phyloP scores from a whole-genome alignment of 1,139 yeast genomes.

The Torulaspora pretoriensis region DNA sequence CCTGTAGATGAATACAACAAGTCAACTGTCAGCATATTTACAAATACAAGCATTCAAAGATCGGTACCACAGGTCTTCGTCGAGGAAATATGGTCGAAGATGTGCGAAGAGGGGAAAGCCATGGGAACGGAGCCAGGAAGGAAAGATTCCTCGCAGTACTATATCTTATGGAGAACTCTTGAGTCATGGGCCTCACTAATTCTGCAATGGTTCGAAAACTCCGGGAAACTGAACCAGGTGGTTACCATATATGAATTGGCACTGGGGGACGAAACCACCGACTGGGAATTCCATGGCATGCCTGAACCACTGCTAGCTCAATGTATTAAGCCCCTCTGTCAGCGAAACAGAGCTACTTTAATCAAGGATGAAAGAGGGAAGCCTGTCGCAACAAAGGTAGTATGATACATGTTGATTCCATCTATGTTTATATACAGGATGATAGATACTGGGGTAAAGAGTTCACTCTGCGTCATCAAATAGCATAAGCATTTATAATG shows the following conservation, averaged over 20 bases:
- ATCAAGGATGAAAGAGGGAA: conserved; percentile 53
- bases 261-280: conserved; percentile 57
- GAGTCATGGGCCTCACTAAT: conserved; percentile 73
- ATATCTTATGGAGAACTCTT: conserved; percentile 65
- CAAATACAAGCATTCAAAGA: conserved; percentile 35
- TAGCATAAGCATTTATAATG: conserved; percentile 3
- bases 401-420: conserved; percentile 15
- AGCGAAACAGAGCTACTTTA: conserved; percentile 63
- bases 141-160: conserved; percentile 40
- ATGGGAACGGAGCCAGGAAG: conserved; percentile 18
- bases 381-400: conserved; percentile 67
- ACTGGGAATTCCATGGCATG: conserved; percentile 58
- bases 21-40: conserved; percentile 26
- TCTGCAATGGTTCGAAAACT: conserved; percentile 57
- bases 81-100: conserved; percentile 51
- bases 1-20: conserved; percentile 38
- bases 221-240: conserved; percentile 76
- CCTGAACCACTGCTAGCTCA: conserved; percentile 54
- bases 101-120: conserved; percentile 48
- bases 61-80: conserved; percentile 53
- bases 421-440: conserved; percentile 1
- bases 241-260: conserved; percentile 76
- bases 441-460: background rate
- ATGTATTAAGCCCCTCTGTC: conserved; percentile 56
- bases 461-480: background rate